A percentile compares a stretch with the other conserved stretches of the same genome.
phyloP scores from a whole-genome alignment of 192 early-diverging fungal genomes.

The Podila epigama region DNA sequence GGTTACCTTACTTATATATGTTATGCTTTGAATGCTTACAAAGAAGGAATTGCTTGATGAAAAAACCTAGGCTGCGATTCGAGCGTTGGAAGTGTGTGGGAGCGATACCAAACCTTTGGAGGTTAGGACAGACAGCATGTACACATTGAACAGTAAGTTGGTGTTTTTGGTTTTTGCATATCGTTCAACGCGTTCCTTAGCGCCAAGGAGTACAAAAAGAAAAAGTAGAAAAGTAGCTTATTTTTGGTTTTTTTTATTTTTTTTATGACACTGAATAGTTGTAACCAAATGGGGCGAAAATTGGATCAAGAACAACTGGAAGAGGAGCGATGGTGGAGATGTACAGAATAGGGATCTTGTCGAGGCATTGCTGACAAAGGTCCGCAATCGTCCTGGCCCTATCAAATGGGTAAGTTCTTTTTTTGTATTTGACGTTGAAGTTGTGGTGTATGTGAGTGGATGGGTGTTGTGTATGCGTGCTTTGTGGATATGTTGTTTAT shows the following conservation, averaged over 20 bases:
- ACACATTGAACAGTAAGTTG: slow-evolving; percentile 68
- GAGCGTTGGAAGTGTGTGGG: slow-evolving; percentile 59
- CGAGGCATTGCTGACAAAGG: slow-evolving; percentile 53
- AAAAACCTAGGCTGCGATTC: slow-evolving; percentile 60
- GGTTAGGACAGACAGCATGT: slow-evolving; percentile 83
- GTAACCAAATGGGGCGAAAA: slow-evolving; percentile 71
- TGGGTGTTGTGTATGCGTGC: too few species aligned
- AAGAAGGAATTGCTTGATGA: too few species aligned
- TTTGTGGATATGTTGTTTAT: too few species aligned
- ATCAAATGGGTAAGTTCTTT: slow-evolving; percentile 52
- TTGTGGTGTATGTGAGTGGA: background rate
- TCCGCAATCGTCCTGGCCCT: slow-evolving; percentile 49
- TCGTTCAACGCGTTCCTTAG: background rate
- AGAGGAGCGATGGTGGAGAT: slow-evolving; percentile 49
- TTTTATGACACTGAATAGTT: slow-evolving; percentile 26
- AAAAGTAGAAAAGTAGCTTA: background rate
- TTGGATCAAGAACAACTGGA: slow-evolving; percentile 82
- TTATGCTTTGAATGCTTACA: background rate
- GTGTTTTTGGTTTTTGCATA: background rate
- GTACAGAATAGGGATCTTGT: slow-evolving; percentile 88
- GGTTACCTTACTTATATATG: background rate
- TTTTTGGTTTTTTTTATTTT: background rate
- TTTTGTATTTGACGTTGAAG: background rate
- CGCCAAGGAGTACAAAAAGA: background rate
- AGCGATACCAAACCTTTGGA: slow-evolving; percentile 47